phyloP scores from a whole-genome alignment of 148 eudicot genomes.

The Polygonum maritimum region DNA sequence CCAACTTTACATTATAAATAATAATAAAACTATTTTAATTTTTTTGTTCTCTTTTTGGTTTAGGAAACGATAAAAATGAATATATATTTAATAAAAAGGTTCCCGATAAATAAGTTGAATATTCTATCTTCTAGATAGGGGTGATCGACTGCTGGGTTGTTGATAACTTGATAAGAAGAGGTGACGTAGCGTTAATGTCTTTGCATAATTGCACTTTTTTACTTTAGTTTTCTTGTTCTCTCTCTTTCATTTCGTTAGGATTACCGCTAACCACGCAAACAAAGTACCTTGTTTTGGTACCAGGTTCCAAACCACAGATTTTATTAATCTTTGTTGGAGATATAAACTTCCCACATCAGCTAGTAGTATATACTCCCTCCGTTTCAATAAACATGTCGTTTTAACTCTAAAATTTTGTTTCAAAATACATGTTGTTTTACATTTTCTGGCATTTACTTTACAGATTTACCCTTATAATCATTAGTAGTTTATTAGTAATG shows the following conservation, averaged over 20 bases:
- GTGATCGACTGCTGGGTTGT: not conserved
- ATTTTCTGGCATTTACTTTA: no score
- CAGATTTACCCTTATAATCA: no score
- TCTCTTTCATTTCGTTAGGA: not conserved
- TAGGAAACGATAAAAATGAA: not conserved
- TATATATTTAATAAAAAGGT: not conserved
- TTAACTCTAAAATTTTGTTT: no score
- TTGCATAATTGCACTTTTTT: not conserved
- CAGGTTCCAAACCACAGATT: not conserved
- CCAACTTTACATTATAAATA: not conserved
- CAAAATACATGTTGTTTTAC: no score
- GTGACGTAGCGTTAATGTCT: conserved; percentile 2
- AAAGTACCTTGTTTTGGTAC: not conserved
- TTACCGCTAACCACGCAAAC: not conserved
- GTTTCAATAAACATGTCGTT: no score
- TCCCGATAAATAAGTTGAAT: not conserved
- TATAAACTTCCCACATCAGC: no score
- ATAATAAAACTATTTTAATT: not conserved
- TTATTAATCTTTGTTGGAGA: not conserved
- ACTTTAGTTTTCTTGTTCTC: not conserved
- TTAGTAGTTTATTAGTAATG: no score
- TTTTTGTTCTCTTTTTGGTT: not conserved
- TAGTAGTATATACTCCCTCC: no score
- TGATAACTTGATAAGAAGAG: not conserved
- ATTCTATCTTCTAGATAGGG: conserved; percentile 8